phyloP scores from a whole-genome alignment of 1,139 yeast genomes.

The Candida glucosophila region DNA sequence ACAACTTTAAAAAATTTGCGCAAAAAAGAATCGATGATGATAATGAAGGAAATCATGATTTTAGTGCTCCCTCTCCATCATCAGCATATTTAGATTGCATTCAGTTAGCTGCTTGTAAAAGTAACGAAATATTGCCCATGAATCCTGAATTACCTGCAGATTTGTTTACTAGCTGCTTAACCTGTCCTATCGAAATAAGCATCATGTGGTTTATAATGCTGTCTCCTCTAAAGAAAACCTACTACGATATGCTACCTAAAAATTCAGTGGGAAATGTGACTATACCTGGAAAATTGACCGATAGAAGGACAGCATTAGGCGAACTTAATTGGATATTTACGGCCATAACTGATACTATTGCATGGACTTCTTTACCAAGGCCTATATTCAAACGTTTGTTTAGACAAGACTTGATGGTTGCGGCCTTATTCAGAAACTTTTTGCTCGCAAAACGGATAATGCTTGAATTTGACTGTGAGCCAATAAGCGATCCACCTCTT shows the following conservation, averaged over 20 bases:
- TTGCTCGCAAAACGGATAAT: conserved; percentile 85
- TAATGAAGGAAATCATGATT: conserved; percentile 62
- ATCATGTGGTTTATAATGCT: conserved; percentile 89
- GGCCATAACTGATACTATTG: conserved; percentile 95
- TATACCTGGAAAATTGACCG: conserved; percentile 87
- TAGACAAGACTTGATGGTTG: conserved; percentile 94
- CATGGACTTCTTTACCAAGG: conserved; percentile 89
- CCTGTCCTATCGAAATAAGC: conserved; percentile 93
- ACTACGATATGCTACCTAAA: conserved; percentile 45
- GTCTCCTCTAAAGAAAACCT: conserved; percentile 57
- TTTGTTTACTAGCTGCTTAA: conserved; percentile 86
- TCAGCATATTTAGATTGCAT: conserved; percentile 78
- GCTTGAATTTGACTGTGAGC: conserved; percentile 92
- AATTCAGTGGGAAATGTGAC: conserved; percentile 54
- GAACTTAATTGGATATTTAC: conserved; percentile 97
- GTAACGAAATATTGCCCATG: conserved; percentile 84
- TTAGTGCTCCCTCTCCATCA: conserved; percentile 56
- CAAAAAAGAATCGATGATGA: conserved; percentile 88
- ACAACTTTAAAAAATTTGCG: conserved; percentile 82
- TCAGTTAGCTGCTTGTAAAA: conserved; percentile 87
- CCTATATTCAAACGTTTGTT: conserved; percentile 84
- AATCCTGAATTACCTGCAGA: conserved; percentile 96
- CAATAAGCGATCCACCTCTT: conserved; percentile 86
- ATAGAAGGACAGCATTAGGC: conserved; percentile 90
- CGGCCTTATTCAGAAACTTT: conserved; percentile 89